These are phyloP conservation scores for Sporothrix phasma DNA, from an alignment of 2,329 filamentous ascomycete genomes.

Conservation along the genomic window DNA sequence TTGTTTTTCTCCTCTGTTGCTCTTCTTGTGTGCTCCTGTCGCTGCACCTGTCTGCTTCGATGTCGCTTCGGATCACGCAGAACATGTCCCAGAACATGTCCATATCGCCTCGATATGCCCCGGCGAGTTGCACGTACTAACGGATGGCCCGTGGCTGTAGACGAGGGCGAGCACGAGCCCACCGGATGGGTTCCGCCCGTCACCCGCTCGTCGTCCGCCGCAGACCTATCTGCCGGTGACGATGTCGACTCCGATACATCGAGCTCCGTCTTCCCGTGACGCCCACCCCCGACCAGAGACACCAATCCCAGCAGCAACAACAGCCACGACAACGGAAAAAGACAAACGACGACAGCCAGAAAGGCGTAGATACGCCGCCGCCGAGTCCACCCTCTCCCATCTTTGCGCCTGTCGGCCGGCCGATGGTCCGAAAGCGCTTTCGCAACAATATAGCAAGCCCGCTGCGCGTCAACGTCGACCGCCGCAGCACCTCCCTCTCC, in stretches of 20 bases:
- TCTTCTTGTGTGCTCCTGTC: not conserved
- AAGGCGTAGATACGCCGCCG: conserved; percentile 33
- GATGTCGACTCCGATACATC: conserved; percentile 21
- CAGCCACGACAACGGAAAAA: conserved; percentile 5
- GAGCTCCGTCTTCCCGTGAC: conserved; percentile 8
- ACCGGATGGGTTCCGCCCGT: conserved; percentile 38
- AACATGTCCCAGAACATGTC: not conserved
- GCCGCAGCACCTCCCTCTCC: conserved; percentile 32
- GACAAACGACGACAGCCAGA: conserved; percentile 8
- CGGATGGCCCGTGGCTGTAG: conserved; percentile 23
- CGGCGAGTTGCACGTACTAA: conserved; percentile 13
- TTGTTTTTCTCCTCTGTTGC: not conserved
- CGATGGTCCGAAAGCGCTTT: conserved; percentile 44
- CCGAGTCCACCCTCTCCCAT: conserved; percentile 36
- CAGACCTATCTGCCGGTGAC: conserved; percentile 11
- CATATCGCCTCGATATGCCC: conserved; percentile 2
- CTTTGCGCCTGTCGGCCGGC: conserved; percentile 49
- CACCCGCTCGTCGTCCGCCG: conserved; percentile 3
- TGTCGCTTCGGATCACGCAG: no score
- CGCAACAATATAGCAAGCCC: conserved; percentile 37
- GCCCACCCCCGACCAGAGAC: conserved; percentile 14
- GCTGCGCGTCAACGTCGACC: conserved; percentile 35
- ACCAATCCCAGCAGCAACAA: not conserved
- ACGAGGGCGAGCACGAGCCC: conserved; percentile 41
- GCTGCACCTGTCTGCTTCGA: not conserved